Conservation (phyloP, 257 asterid species). For the Parsonsia alboflavescens region DNA sequence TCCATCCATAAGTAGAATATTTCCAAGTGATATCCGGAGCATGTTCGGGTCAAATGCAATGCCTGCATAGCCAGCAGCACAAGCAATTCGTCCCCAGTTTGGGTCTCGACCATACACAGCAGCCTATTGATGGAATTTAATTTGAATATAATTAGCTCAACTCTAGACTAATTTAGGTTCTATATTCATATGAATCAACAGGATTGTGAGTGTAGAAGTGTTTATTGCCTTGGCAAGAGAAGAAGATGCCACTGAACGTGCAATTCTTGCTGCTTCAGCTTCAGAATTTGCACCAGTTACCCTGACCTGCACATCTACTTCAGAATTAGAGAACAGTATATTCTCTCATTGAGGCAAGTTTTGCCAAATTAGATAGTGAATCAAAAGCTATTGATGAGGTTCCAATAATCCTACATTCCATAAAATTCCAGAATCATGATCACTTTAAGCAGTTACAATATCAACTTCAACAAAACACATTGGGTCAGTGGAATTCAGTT, state of each 20-base stretch:
- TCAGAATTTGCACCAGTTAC: constrained; percentile 77
- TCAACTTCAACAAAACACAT: not conserved
- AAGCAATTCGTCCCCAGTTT: constrained; percentile 97
- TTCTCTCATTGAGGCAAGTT: not conserved
- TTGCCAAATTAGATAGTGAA: not conserved
- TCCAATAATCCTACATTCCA: not conserved
- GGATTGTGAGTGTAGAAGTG: not conserved
- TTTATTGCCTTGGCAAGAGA: constrained; percentile 73
- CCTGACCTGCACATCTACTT: constrained; percentile 47
- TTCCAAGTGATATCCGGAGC: constrained; percentile 82
- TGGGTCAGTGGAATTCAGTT: not conserved
- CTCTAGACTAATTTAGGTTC: not conserved
- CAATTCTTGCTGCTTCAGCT: constrained; percentile 85
- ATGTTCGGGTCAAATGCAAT: constrained; percentile 56
- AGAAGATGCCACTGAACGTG: constrained; percentile 95
- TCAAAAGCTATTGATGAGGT: not conserved
- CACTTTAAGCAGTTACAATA: not conserved
- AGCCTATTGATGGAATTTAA: constrained; percentile 44
- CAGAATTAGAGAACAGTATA: not conserved
- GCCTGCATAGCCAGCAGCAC: constrained; percentile 97
- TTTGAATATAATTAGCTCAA: not conserved
- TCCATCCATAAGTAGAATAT: constrained; percentile 67
- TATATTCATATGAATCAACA: not conserved
- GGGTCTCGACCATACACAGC: constrained; percentile 98
- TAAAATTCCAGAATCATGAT: not conserved